Evolutionary conservation across 2,329 filamentous ascomycete genomes (phyloP).

Genomic region (Phialophora chinensis): DNA sequence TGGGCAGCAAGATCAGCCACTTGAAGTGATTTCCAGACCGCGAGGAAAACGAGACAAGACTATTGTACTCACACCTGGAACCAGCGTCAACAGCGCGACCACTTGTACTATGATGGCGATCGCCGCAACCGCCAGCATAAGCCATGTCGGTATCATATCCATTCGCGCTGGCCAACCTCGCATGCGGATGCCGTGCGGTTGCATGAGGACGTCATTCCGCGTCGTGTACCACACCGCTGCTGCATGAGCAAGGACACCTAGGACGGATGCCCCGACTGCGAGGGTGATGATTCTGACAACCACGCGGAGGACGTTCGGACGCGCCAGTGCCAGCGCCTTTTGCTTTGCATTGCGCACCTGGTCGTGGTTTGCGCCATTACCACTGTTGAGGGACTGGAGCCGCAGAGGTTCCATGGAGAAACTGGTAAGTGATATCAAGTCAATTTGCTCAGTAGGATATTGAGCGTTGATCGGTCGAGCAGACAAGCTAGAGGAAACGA

Average conservation of each 20-base stretch:
- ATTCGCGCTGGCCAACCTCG: conserved; percentile 18
- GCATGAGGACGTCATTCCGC: conserved; percentile 14
- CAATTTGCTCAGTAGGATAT: not conserved
- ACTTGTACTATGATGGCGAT: conserved; percentile 13
- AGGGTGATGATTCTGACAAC: conserved; percentile 14
- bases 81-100: conserved; percentile 14
- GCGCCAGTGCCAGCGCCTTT: conserved; percentile 3
- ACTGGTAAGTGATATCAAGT: not conserved
- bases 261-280: conserved; percentile 11
- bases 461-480: not conserved
- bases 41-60: not conserved
- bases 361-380: not conserved
- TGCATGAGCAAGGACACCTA: conserved; percentile 17
- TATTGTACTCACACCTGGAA: conserved; percentile 3
- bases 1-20: conserved; percentile 1
- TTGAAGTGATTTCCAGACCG: not conserved
- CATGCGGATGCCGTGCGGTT: conserved; percentile 13
- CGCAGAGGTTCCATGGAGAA: not conserved
- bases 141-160: conserved; percentile 20
- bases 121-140: conserved; percentile 19
- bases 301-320: conserved; percentile 10
- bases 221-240: conserved; percentile 18
- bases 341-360: not conserved
- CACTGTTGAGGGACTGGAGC: not conserved
- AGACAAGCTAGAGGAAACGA: not conserved